Conservation (phyloP, 108 stramenopile genomes). For the Skeletonema menzelii region DNA sequence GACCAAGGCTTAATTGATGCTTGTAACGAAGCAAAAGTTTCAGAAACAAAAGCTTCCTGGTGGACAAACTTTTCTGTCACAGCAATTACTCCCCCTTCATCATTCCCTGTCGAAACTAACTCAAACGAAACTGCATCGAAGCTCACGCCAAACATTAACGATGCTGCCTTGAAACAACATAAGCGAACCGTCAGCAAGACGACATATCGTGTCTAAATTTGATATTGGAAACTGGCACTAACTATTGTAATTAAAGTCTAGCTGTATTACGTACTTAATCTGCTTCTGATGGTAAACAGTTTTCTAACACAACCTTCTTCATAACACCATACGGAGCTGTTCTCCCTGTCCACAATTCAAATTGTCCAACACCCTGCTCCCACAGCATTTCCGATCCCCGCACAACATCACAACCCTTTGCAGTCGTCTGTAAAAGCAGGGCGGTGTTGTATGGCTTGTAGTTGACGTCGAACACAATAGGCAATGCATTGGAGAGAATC, state of each 20-base stretch:
- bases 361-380: constrained; percentile 97
- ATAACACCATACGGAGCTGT: constrained; percentile 89
- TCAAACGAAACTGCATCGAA: not conserved
- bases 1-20: constrained; percentile 10
- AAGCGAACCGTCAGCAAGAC: constrained; percentile 2
- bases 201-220: not conserved
- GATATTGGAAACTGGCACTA: not conserved
- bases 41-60: not conserved
- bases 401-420: constrained; percentile 77
- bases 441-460: constrained; percentile 95
- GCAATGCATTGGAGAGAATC: constrained; percentile 54
- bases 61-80: not conserved
- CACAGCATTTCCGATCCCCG: constrained; percentile 98
- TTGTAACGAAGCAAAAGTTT: constrained; percentile 3
- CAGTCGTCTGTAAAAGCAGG: constrained; percentile 84
- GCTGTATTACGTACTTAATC: constrained; percentile 1
- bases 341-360: constrained; percentile 92
- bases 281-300: constrained; percentile 64
- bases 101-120: not conserved
- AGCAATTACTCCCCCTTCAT: not conserved
- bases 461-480: constrained; percentile 90
- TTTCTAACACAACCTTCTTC: constrained; percentile 84
- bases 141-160: not conserved
- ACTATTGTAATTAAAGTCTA: not conserved
- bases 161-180: not conserved